Conservation (phyloP, 495 filamentous ascomycete genomes). For the Penicillium verhagenii region DNA sequence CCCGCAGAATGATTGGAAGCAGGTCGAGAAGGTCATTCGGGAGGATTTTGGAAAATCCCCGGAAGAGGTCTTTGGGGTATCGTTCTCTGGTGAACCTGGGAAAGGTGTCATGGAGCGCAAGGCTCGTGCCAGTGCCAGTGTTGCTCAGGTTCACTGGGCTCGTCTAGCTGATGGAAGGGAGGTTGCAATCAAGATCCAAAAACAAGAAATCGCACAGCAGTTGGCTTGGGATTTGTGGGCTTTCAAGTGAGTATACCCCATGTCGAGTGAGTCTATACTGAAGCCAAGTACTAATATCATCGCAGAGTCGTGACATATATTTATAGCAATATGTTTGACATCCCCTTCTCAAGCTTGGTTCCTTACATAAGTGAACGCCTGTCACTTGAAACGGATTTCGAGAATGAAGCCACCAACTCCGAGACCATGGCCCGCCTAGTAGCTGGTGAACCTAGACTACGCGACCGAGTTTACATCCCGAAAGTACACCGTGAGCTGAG, state of each 20-base stretch:
- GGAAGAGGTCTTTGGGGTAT: slow-evolving; percentile 88
- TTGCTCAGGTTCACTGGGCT: slow-evolving; percentile 97
- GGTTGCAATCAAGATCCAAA: slow-evolving; percentile 96
- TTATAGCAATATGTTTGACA: slow-evolving; percentile 79
- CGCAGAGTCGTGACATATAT: slow-evolving; percentile 67
- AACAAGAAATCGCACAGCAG: slow-evolving; percentile 86
- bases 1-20: slow-evolving; percentile 86
- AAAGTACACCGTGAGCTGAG: slow-evolving; percentile 78
- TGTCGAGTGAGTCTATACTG: neutral
- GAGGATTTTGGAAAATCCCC: slow-evolving; percentile 83
- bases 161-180: slow-evolving; percentile 77
- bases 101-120: slow-evolving; percentile 83
- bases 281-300: neutral
- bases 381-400: slow-evolving; percentile 89
- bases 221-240: slow-evolving; percentile 92
- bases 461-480: slow-evolving; percentile 82
- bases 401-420: slow-evolving; percentile 84
- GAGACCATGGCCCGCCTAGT: slow-evolving; percentile 79
- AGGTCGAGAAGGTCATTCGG: slow-evolving; percentile 80
- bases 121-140: slow-evolving; percentile 84
- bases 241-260: slow-evolving; percentile 68
- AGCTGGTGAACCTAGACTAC: slow-evolving; percentile 70
- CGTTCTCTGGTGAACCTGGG: slow-evolving; percentile 63
- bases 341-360: slow-evolving; percentile 83
- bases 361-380: slow-evolving; percentile 88